A percentile compares a stretch with the other conserved stretches of the same genome.
phyloP scores from a whole-genome alignment of 495 filamentous ascomycete species.

The Pyronema omphalodes region DNA sequence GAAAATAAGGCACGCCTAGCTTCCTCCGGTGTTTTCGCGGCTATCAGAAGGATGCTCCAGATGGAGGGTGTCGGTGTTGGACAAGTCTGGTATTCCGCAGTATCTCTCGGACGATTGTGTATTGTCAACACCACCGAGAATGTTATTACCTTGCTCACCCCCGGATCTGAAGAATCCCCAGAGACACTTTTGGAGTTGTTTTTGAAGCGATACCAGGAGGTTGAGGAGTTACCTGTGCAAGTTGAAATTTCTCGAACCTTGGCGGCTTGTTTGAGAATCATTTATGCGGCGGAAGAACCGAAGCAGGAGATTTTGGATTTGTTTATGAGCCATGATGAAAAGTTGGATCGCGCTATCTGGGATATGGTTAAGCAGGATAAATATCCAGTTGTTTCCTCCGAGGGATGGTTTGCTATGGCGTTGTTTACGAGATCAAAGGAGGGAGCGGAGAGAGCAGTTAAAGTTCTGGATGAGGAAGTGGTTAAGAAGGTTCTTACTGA shows the following conservation, averaged over 20 bases:
- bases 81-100: slow-evolving; percentile 51
- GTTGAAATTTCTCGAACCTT: slow-evolving; percentile 54
- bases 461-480: slow-evolving; percentile 4
- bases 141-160: slow-evolving; percentile 26
- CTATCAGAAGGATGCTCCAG: slow-evolving; percentile 34
- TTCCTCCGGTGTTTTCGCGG: slow-evolving; percentile 30
- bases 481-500: neutral
- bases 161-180: slow-evolving; percentile 28
- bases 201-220: slow-evolving; percentile 39
- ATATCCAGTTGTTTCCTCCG: slow-evolving; percentile 51
- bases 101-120: slow-evolving; percentile 48
- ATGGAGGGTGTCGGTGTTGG: slow-evolving; percentile 45
- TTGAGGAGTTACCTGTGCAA: slow-evolving; percentile 43
- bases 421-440: slow-evolving; percentile 36
- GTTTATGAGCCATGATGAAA: slow-evolving; percentile 35
- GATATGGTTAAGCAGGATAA: slow-evolving; percentile 47
- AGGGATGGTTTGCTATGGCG: slow-evolving; percentile 58
- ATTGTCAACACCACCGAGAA: slow-evolving; percentile 18
- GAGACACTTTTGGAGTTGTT: slow-evolving; percentile 39
- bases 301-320: slow-evolving; percentile 25
- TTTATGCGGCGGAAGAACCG: slow-evolving; percentile 26
- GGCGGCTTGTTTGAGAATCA: slow-evolving; percentile 43
- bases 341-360: slow-evolving; percentile 32
- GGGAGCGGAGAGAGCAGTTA: slow-evolving; percentile 10
- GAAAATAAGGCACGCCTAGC: slow-evolving; percentile 44